These are phyloP conservation scores for Fusarium sarcochroum DNA, from an alignment of 2,329 filamentous ascomycete genomes.

Conservation along the genomic window DNA sequence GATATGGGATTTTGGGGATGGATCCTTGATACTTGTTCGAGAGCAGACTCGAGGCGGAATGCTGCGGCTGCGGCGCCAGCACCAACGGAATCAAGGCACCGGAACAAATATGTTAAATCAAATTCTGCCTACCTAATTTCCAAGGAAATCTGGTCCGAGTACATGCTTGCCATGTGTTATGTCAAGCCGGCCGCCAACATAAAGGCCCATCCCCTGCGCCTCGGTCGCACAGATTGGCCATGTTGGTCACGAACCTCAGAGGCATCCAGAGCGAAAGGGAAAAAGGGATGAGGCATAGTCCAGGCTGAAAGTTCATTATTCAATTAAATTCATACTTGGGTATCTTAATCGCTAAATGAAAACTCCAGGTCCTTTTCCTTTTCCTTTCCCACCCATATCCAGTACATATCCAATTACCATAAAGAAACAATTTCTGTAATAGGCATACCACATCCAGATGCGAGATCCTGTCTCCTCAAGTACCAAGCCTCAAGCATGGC, in stretches of 20 bases:
- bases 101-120: too few relatives aligned
- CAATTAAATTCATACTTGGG: conserved; percentile 27
- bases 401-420: conserved; percentile 32
- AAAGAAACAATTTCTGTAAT: conserved; percentile 40
- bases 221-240: background rate
- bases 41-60: too few relatives aligned
- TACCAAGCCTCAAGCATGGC: conserved; percentile 45
- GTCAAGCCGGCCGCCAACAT: background rate
- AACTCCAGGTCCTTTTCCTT: conserved; percentile 9
- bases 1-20: too few relatives aligned
- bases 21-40: too few relatives aligned
- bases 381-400: conserved; percentile 2
- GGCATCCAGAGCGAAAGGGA: conserved; percentile 9
- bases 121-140: background rate
- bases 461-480: conserved; percentile 22
- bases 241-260: background rate
- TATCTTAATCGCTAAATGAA: conserved; percentile 33
- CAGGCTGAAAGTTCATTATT: background rate
- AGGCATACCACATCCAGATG: conserved; percentile 22
- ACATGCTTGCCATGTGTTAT: background rate
- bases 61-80: too few relatives aligned
- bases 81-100: too few relatives aligned
- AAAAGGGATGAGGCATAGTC: accelerated
- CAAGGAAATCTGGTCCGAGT: too few relatives aligned
- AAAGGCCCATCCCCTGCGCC: conserved; percentile 11